Evolutionary conservation across 805 yeast species (phyloP), one percentile per base, ranked within the genome.

Genomic region (Millerozyma acaciae): DNA sequence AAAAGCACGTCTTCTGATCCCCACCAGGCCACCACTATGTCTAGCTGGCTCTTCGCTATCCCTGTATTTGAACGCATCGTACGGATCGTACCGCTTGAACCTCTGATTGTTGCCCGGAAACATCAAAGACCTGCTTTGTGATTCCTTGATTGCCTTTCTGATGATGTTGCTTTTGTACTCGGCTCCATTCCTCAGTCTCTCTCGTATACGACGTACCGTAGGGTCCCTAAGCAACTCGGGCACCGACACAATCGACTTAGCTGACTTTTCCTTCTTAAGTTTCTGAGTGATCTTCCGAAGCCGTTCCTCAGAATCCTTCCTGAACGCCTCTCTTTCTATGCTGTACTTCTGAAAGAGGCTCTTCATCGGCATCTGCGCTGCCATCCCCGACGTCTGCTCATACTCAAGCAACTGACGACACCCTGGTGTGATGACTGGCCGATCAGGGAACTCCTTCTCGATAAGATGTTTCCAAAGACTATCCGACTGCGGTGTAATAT

Each of bases 401-500:
- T 14, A 26, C 6, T 7, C 10, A 12, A 22, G 3, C 16, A 16
- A 12, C 6, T n/a, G 8, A 12, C 21, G 7, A 10, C 21, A 19
- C 8, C 26, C 22, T 19, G 26, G 30, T 25, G 35, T 25, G 16
- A 23, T 33, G 3, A 30, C 21, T 4, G 77, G 75, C 21, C 77
- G 47, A 30, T 64, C 65, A 3, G 71, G 62, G 40, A 75, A 75
- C 44, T 74, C 80, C 35, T 68, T 60, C 24, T 54, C 53, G 1
- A 75, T 52, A 15, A 75, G 48, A n/a, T 38, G 34, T 24, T 45
- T 48, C 80, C 80, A 75, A 21, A 75, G 41, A 5, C 53, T 56
- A 39, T 73, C 78, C 3, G 71, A 54, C 26, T 60, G 50, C 1
- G 68, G 62, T 5, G 48, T 49, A 2, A 75, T 43, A 16, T 60